phyloP scores from a whole-genome alignment of 192 early-diverging fungal species.

The Entrophospora sp. region DNA sequence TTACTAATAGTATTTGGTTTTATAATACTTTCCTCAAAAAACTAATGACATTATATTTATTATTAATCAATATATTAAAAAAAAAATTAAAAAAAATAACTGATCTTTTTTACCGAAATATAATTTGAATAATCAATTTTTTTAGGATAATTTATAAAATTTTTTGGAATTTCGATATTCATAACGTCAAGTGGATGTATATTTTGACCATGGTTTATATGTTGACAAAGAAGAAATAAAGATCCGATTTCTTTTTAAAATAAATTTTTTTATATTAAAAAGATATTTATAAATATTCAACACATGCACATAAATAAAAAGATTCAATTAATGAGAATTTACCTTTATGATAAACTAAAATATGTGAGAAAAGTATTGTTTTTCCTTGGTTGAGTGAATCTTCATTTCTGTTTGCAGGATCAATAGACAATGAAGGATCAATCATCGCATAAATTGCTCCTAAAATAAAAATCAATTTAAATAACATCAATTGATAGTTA shows the following conservation, averaged over 20 bases:
- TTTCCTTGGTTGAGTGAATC: background rate
- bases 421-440: background rate
- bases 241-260: background rate
- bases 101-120: background rate
- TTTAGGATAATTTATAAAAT: background rate
- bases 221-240: constrained; percentile 11
- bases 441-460: background rate
- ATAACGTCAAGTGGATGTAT: background rate
- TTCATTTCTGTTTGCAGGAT: background rate
- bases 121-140: background rate
- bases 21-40: constrained; percentile 1
- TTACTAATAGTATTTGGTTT: background rate
- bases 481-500: background rate
- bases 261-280: background rate
- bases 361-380: background rate
- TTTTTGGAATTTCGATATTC: background rate
- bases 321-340: background rate
- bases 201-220: background rate
- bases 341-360: constrained; percentile 9
- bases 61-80: background rate
- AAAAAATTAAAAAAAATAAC: background rate
- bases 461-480: background rate
- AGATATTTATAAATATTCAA: background rate
- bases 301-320: background rate
- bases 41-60: background rate